Percentiles rank a stretch among this genome's conserved stretches.
phyloP scores from a whole-genome alignment of 2,329 filamentous ascomycete species.

The Penicillium rolfsii region DNA sequence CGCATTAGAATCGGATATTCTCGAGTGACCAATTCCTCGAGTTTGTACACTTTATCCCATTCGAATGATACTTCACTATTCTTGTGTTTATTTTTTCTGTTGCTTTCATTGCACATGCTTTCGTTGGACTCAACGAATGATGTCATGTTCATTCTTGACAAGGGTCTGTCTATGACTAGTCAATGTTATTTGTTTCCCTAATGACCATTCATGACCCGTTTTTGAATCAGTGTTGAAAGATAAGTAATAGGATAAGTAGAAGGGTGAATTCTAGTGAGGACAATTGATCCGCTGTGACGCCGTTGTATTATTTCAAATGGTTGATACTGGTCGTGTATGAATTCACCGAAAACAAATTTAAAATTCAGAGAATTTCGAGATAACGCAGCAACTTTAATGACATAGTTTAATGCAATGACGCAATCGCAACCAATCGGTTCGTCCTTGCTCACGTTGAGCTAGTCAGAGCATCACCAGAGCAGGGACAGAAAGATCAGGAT shows the following conservation, averaged over 20 bases:
- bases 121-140: conserved; percentile 4
- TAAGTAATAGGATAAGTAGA: not conserved
- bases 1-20: not conserved
- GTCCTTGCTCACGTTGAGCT: not conserved
- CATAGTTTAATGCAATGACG: not conserved
- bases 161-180: not conserved
- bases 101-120: conserved; percentile 16
- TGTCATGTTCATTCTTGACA: not conserved
- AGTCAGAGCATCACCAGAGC: not conserved
- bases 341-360: not conserved
- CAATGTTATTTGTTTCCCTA: conserved; percentile 1
- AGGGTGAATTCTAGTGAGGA: not conserved
- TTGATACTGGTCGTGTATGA: not conserved
- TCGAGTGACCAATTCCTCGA: not conserved
- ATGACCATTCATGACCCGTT: not conserved
- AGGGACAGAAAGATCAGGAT: not conserved
- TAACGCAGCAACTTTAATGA: not conserved
- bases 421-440: not conserved
- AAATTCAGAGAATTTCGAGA: not conserved
- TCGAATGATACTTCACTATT: conserved; percentile 3
- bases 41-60: not conserved
- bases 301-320: not conserved
- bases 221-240: not conserved
- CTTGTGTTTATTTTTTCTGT: conserved; percentile 11
- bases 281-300: not conserved